Evolutionary conservation across 129 eudicot species (phyloP).

Genomic region (Ambrosia trifida): DNA sequence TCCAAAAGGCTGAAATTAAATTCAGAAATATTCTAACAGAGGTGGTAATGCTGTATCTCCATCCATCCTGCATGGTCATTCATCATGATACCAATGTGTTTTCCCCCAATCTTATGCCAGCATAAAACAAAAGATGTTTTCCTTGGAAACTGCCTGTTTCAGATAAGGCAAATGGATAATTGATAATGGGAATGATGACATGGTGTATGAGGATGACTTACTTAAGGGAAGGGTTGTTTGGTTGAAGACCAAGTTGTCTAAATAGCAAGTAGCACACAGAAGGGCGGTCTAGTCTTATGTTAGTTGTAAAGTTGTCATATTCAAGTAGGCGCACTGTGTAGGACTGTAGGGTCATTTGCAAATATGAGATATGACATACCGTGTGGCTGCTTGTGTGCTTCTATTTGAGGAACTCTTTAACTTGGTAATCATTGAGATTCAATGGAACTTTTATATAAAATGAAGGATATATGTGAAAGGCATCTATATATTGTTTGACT

Average conservation of each 20-base stretch:
- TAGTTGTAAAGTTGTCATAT: not conserved
- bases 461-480: not conserved
- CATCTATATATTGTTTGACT: slow-evolving; percentile 6
- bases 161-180: not conserved
- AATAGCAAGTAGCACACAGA: slow-evolving; percentile 3
- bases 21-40: not conserved
- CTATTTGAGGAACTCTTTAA: not conserved
- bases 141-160: not conserved
- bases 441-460: slow-evolving; percentile 13
- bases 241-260: slow-evolving; percentile 5
- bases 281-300: not conserved
- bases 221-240: slow-evolving; percentile 2
- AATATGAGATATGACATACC: not conserved
- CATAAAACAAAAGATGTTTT: slow-evolving; percentile 6
- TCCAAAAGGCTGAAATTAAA: not conserved
- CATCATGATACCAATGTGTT: slow-evolving; percentile 7
- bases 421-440: slow-evolving; percentile 14
- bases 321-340: not conserved
- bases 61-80: slow-evolving; percentile 5
- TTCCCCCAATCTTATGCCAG: not conserved
- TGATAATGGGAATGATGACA: not conserved
- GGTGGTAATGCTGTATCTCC: slow-evolving; percentile 8
- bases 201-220: not conserved
- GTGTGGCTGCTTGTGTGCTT: slow-evolving; percentile 17
- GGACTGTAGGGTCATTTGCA: slow-evolving; percentile 7